phyloP scores from a whole-genome alignment of 23 red algal genomes.

The Gracilaria gracilis region DNA sequence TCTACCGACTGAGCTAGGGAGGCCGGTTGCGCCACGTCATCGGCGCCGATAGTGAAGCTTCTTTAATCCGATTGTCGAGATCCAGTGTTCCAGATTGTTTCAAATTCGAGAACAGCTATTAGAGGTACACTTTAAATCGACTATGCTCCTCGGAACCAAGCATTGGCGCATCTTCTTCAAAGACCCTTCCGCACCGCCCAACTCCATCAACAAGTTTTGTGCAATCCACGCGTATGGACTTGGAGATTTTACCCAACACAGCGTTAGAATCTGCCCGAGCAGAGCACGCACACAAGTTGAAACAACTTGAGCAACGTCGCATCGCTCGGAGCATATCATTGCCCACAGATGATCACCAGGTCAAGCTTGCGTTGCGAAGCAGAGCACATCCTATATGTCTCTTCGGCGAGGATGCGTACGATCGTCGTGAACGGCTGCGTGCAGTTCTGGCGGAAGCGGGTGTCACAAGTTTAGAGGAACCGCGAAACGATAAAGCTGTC shows the following conservation, averaged over 20 bases:
- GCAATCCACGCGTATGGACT: not conserved
- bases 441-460: slow-evolving; percentile 26
- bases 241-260: slow-evolving; percentile 31
- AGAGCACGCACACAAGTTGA: not conserved
- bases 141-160: no score
- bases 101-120: not conserved
- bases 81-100: not conserved
- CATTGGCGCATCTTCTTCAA: no score
- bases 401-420: slow-evolving; percentile 89
- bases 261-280: not conserved
- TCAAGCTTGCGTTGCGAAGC: slow-evolving; percentile 55
- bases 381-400: slow-evolving; percentile 69
- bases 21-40: slow-evolving; percentile 7
- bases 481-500: not conserved
- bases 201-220: no score
- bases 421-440: slow-evolving; percentile 78
- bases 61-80: not conserved
- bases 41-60: no score
- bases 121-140: not conserved
- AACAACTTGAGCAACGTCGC: slow-evolving; percentile 14
- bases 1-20: slow-evolving; percentile 99
- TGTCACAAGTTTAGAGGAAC: not conserved
- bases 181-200: no score
- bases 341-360: slow-evolving; percentile 55
- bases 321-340: slow-evolving; percentile 33